Evolutionary conservation across 495 filamentous ascomycete genomes (phyloP), one percentile per base, ranked within the genome.

Genomic region (Neurospora sp.): DNA sequence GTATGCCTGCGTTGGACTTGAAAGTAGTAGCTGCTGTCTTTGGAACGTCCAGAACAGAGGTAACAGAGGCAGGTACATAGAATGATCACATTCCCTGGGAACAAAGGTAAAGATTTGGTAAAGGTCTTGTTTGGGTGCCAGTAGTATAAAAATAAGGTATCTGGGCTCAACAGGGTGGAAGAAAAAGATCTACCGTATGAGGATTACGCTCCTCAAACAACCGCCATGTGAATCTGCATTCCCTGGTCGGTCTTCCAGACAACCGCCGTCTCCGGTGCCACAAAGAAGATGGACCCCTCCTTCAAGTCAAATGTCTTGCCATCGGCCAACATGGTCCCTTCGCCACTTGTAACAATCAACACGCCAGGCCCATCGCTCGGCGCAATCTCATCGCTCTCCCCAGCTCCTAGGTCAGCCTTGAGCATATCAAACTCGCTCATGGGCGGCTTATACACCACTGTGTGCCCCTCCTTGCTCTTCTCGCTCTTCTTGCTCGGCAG

Each of bases 391-490:
- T 93, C 92, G 39, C 77, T 85, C 77, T 91, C 89, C 0, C 86
- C 87, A 0, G 74, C 82, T 4, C 82, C 82, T 18, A 94, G 81
- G 54, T 85, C 85, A 11, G 87, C 90, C 44, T 85, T 86, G 46
- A 94, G 79, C 76, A 94, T 86, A 72, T 90, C 87, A 76, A 94
- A 94, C 79, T 95, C 92, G 71, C 86, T 87, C 79, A 93, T 88
- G 0, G 92, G 91, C 10, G 92, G 91, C 73, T 82, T 85, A 75
- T 91, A 93, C 10, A 87, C 84, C 42, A 85, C 84, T 39, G 90
- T 90, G 81, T 85, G 88, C 0, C 88, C 89, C 41, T 85, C 80
- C 76, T 82, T 79, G n/a, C 89, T 86, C 76, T 86, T 87, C 3
- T 84, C 82, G 42, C 81, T 89, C 76, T 81, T 81, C 46, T 82